Percentiles rank a stretch among this genome's conserved stretches.
Conservation (phyloP, 495 filamentous ascomycete species). For the Podospora comata region DNA sequence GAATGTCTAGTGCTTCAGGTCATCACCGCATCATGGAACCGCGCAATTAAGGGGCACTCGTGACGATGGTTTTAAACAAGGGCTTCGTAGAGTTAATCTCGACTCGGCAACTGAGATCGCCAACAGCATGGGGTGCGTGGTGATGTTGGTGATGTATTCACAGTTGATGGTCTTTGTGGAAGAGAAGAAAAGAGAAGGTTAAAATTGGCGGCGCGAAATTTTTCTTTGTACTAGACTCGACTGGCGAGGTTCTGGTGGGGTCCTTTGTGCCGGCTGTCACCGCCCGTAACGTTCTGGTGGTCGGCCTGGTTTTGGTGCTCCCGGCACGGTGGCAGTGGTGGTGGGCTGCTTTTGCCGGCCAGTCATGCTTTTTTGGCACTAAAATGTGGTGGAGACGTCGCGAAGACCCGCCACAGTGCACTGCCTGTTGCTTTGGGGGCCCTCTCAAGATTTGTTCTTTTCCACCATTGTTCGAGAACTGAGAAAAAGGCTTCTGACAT, state of each 20-base stretch:
- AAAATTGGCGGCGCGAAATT: slow-evolving; percentile 22
- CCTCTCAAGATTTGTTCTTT: slow-evolving; percentile 27
- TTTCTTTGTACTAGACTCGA: slow-evolving; percentile 8
- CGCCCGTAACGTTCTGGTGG: slow-evolving; percentile 28
- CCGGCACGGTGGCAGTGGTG: neutral
- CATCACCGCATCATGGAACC: slow-evolving; percentile 96
- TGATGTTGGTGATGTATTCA: slow-evolving; percentile 84
- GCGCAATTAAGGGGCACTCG: slow-evolving; percentile 73
- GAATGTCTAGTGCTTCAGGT: slow-evolving; percentile 69
- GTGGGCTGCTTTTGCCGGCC: slow-evolving; percentile 11
- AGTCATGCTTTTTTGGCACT: slow-evolving; percentile 24
- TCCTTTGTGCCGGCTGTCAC: slow-evolving; percentile 25
- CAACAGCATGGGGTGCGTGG: slow-evolving; percentile 61
- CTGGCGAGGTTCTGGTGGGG: slow-evolving; percentile 4
- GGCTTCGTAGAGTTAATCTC: slow-evolving; percentile 51
- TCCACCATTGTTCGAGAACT: slow-evolving; percentile 18
- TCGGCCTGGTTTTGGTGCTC: slow-evolving; percentile 4
- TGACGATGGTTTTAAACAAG: slow-evolving; percentile 99
- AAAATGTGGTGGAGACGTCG: slow-evolving; percentile 21
- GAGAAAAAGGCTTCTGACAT: slow-evolving; percentile 16
- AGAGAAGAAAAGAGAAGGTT: slow-evolving; percentile 40
- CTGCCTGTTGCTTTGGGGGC: slow-evolving; percentile 13
- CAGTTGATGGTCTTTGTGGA: slow-evolving; percentile 69
- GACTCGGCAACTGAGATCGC: slow-evolving; percentile 81
- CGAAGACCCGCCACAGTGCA: slow-evolving; percentile 25